phyloP scores from a whole-genome alignment of 371 early-diverging fungal species.

The Rhizopus delemar region DNA sequence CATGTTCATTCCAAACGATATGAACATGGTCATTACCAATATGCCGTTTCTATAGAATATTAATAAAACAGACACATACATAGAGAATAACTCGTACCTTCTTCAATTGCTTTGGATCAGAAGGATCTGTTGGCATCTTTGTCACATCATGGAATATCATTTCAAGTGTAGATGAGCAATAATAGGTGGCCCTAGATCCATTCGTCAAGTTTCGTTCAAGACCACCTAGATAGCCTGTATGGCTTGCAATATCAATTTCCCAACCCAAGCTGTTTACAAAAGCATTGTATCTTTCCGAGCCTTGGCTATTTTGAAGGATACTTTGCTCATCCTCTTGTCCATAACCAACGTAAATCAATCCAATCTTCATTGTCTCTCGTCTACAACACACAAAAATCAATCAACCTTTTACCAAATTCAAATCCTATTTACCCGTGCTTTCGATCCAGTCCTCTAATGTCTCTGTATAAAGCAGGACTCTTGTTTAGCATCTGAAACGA shows the following conservation, averaged over 20 bases:
- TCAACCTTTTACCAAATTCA: background rate
- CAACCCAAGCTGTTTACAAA: conserved; percentile 87
- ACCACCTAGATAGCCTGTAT: conserved; percentile 88
- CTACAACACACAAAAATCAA: conserved; percentile 26
- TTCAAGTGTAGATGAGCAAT: conserved; percentile 78
- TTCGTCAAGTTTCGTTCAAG: conserved; percentile 80
- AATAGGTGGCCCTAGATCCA: conserved; percentile 81
- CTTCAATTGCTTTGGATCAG: conserved; percentile 81
- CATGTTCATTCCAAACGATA: conserved; percentile 95
- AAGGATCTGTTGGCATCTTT: conserved; percentile 82
- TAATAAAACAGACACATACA: background rate
- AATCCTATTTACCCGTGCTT: conserved; percentile 65
- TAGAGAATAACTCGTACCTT: conserved; percentile 57
- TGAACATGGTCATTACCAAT: conserved; percentile 98
- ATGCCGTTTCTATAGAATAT: conserved; percentile 84
- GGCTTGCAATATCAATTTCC: conserved; percentile 81
- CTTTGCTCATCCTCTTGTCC: conserved; percentile 86
- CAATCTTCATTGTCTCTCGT: conserved; percentile 88
- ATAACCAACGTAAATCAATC: conserved; percentile 86
- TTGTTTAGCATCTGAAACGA: conserved; percentile 70
- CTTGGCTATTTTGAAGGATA: conserved; percentile 77
- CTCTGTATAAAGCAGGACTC: conserved; percentile 66
- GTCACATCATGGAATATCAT: conserved; percentile 92
- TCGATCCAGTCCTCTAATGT: conserved; percentile 75
- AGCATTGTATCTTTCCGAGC: conserved; percentile 70